Conservation (phyloP, 2,329 filamentous ascomycete genomes). For the Onygenales sp. region DNA sequence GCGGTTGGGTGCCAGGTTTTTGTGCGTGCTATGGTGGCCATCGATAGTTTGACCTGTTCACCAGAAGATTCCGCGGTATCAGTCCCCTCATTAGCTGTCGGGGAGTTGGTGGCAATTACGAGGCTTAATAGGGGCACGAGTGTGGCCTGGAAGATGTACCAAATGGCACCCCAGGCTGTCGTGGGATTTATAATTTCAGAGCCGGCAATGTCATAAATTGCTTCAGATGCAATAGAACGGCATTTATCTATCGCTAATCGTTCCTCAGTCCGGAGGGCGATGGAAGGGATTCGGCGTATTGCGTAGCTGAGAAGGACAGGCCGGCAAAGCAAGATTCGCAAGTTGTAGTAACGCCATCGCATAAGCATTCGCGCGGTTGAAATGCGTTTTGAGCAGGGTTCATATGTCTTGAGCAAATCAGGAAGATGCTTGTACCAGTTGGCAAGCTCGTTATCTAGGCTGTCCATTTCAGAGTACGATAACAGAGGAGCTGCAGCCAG, state of each 20-base stretch:
- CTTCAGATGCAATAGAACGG: constrained; percentile 59
- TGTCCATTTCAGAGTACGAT: constrained; percentile 53
- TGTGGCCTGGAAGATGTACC: constrained; percentile 71
- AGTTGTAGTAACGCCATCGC: constrained; percentile 74
- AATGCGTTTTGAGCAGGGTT: constrained; percentile 61
- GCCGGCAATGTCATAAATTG: constrained; percentile 61
- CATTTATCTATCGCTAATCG: constrained; percentile 59
- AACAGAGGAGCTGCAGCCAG: constrained; percentile 61
- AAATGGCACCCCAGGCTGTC: constrained; percentile 70
- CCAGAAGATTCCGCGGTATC: constrained; percentile 43
- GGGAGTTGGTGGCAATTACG: constrained; percentile 38
- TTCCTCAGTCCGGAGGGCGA: constrained; percentile 50
- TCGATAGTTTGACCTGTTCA: constrained; percentile 45
- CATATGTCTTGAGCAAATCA: constrained; percentile 52
- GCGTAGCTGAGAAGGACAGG: constrained; percentile 61
- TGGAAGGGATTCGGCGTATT: constrained; percentile 42
- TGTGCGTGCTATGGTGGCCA: constrained; percentile 39
- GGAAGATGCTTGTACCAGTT: constrained; percentile 66
- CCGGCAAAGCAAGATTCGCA: constrained; percentile 65
- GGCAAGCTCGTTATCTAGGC: constrained; percentile 58
- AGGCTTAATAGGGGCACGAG: constrained; percentile 70
- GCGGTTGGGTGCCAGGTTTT: constrained; percentile 57
- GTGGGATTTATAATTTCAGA: constrained; percentile 67
- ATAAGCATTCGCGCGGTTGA: constrained; percentile 63
- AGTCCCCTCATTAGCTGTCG: constrained; percentile 47